Conservation (phyloP, 192 early-diverging fungal species). For the Podila verticillata region DNA sequence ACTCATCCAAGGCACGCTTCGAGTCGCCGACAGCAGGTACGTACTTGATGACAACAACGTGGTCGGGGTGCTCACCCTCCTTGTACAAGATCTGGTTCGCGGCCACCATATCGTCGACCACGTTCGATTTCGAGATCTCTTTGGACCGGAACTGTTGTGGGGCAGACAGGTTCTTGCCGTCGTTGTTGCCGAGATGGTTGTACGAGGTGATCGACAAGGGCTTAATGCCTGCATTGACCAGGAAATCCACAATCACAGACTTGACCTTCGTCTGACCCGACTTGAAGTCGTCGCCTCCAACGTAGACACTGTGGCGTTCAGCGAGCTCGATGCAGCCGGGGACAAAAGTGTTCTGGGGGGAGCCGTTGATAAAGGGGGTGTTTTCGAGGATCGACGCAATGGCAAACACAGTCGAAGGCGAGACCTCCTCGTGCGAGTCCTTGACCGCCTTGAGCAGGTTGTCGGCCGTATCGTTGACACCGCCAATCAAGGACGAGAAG, state of each 20-base stretch:
- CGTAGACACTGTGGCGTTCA: constrained; percentile 86
- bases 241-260: constrained; percentile 97
- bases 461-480: constrained; percentile 97
- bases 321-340: constrained; percentile 93
- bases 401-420: constrained; percentile 97
- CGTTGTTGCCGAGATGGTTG: constrained; percentile 99
- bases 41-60: constrained; percentile 98
- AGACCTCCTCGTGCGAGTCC: constrained; percentile 85
- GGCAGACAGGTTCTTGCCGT: constrained; percentile 97
- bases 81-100: constrained; percentile 93
- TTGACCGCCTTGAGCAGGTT: constrained; percentile 87
- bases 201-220: constrained; percentile 95
- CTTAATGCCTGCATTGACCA: constrained; percentile 99
- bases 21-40: constrained; percentile 95
- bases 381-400: constrained; percentile 95
- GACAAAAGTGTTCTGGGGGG: constrained; percentile 99
- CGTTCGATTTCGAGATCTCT: constrained; percentile 99
- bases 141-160: constrained; percentile 98
- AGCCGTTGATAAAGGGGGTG: constrained; percentile 97
- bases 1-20: constrained; percentile 99
- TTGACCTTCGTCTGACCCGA: constrained; percentile 99
- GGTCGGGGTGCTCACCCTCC: constrained; percentile 73
- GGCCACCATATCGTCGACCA: constrained; percentile 99
- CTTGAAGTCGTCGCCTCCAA: constrained; percentile 99
- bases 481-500: constrained; percentile 82